These are phyloP conservation scores for Tetracentron sinense DNA, from an alignment of 164 flowering plant genomes.

Conservation along the genomic window DNA sequence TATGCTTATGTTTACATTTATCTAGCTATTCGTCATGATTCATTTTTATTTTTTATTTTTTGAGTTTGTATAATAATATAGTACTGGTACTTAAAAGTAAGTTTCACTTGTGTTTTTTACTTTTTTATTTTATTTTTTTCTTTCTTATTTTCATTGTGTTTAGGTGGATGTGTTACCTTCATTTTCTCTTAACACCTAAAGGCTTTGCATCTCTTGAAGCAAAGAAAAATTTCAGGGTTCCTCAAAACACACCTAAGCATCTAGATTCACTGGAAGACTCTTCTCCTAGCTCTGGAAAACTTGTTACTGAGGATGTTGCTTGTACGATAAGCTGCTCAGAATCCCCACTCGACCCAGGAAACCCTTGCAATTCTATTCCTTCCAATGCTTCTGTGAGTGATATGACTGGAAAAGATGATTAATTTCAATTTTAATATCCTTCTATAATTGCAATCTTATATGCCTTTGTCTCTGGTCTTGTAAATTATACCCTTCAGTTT, in stretches of 20 bases:
- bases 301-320: slow-evolving; percentile 23
- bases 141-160: neutral
- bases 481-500: neutral
- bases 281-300: slow-evolving; percentile 20
- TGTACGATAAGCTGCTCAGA: slow-evolving; percentile 18
- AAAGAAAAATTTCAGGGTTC: slow-evolving; percentile 70
- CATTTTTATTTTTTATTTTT: neutral
- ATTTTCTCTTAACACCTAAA: slow-evolving; percentile 30
- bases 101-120: neutral
- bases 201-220: slow-evolving; percentile 91
- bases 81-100: neutral
- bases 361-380: slow-evolving; percentile 16
- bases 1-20: neutral
- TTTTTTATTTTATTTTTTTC: neutral
- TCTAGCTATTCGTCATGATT: neutral
- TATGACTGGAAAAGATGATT: neutral
- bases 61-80: neutral
- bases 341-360: slow-evolving; percentile 14
- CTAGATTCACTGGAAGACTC: slow-evolving; percentile 23
- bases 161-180: neutral
- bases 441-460: neutral
- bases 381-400: slow-evolving; percentile 31
- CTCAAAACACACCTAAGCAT: slow-evolving; percentile 41
- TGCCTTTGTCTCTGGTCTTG: neutral
- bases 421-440: neutral